A percentile compares a stretch with the other conserved stretches of the same genome.
Evolutionary conservation across 768 basidiomycete genomes (phyloP).

Genomic region (Russula sp.): DNA sequence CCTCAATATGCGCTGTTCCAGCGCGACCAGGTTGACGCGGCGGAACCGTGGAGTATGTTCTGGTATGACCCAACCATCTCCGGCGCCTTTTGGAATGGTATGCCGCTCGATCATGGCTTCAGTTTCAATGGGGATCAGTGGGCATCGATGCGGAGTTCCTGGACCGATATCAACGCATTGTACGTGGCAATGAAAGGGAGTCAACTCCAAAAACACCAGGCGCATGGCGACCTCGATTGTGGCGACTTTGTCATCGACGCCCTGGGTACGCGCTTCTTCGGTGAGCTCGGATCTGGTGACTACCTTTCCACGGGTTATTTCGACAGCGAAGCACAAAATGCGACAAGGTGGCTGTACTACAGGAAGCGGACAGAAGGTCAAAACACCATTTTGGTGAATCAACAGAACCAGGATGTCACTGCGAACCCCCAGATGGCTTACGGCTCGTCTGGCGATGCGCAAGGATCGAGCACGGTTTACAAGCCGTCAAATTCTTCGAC

Average conservation of each 20-base stretch:
- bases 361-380: conserved; percentile 97
- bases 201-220: conserved; percentile 76
- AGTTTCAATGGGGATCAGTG: conserved; percentile 70
- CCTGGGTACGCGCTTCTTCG: conserved; percentile 89
- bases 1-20: conserved; percentile 85
- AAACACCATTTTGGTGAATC: conserved; percentile 81
- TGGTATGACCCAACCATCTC: conserved; percentile 86
- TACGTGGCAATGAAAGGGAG: conserved; percentile 92
- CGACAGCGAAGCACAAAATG: conserved; percentile 61
- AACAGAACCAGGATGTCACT: conserved; percentile 75
- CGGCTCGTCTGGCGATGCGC: conserved; percentile 53
- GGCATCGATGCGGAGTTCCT: conserved; percentile 88
- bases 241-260: conserved; percentile 97
- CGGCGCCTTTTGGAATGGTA: conserved; percentile 91
- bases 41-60: conserved; percentile 62
- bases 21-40: conserved; percentile 69
- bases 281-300: conserved; percentile 88
- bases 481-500: conserved; percentile 61
- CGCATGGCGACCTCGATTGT: conserved; percentile 90
- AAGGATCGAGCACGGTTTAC: conserved; percentile 84
- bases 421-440: conserved; percentile 57
- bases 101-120: conserved; percentile 82
- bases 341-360: conserved; percentile 87
- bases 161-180: conserved; percentile 82
- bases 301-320: conserved; percentile 82